These are phyloP conservation scores for Beauveria scarabaeidicola DNA, from an alignment of 2,329 filamentous ascomycete species.

Conservation along the genomic window DNA sequence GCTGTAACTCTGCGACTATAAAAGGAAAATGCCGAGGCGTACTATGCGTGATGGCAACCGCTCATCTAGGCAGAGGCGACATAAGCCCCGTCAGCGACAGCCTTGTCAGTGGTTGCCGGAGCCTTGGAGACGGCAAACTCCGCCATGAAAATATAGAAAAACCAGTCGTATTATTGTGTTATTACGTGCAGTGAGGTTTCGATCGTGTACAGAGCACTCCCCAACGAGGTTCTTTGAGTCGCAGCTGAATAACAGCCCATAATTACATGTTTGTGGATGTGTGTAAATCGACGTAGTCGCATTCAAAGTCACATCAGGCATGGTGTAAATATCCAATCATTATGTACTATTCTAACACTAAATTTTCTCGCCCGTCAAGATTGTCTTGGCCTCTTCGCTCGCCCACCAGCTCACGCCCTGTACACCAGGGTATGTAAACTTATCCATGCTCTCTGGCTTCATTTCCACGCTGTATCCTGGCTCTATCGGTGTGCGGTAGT, in stretches of 20 bases:
- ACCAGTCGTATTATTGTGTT: neutral
- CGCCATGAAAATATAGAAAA: neutral
- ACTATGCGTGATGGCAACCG: no score
- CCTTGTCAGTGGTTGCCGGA: neutral
- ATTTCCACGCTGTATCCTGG: constrained; percentile 91
- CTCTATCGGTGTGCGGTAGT: constrained; percentile 76
- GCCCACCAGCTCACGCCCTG: constrained; percentile 80
- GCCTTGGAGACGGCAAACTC: neutral
- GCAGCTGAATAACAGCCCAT: neutral
- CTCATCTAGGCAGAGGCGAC: neutral
- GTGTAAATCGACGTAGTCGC: neutral
- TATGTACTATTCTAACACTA: constrained; percentile 19
- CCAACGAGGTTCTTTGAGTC: neutral
- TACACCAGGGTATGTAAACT: constrained; percentile 66
- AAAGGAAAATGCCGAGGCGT: neutral
- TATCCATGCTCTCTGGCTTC: constrained; percentile 80
- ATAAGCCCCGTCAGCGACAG: neutral
- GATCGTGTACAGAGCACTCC: neutral
- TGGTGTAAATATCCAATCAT: neutral
- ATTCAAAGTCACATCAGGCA: neutral
- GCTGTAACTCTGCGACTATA: neutral
- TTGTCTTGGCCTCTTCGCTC: constrained; percentile 66
- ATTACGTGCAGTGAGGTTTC: neutral
- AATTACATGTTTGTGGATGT: neutral
- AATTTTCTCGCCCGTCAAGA: constrained; percentile 56